Percentiles rank a stretch among this genome's conserved stretches.
phyloP scores from a whole-genome alignment of 2,329 filamentous ascomycete species.

The Pseudocercospora eumusae region DNA sequence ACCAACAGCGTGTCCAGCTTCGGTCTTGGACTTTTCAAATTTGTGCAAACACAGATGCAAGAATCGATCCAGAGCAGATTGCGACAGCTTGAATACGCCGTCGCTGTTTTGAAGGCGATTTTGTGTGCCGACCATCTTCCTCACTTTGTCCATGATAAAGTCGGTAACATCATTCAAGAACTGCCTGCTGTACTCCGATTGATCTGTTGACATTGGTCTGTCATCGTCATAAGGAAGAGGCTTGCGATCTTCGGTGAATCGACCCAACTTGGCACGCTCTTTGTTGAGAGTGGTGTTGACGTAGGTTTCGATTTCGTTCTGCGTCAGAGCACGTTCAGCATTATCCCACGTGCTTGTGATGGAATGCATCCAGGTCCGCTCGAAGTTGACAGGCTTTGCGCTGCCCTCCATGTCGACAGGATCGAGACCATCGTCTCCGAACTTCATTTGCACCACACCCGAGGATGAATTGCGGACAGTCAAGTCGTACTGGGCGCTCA shows the following conservation, averaged over 20 bases:
- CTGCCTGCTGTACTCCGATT: slow-evolving; percentile 72
- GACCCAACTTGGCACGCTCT: slow-evolving; percentile 64
- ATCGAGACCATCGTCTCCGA: slow-evolving; percentile 92
- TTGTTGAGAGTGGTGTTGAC: slow-evolving; percentile 67
- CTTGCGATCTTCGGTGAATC: slow-evolving; percentile 35
- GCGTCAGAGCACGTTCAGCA: slow-evolving; percentile 69
- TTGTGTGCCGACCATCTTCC: slow-evolving; percentile 35
- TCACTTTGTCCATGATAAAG: slow-evolving; percentile 57
- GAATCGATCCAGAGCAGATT: slow-evolving; percentile 68
- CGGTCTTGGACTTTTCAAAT: slow-evolving; percentile 86
- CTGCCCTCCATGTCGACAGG: slow-evolving; percentile 97
- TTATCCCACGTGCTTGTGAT: slow-evolving; percentile 78
- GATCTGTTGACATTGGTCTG: slow-evolving; percentile 64
- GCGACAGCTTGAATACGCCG: slow-evolving; percentile 80
- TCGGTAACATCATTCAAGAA: slow-evolving; percentile 78
- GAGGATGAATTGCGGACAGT: slow-evolving; percentile 90
- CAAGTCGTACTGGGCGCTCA: slow-evolving; percentile 90
- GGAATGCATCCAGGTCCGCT: slow-evolving; percentile 82
- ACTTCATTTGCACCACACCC: slow-evolving; percentile 93
- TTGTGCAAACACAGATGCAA: slow-evolving; percentile 82
- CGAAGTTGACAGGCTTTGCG: slow-evolving; percentile 88
- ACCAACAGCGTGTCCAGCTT: slow-evolving; percentile 93
- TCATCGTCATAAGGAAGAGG: slow-evolving; percentile 68
- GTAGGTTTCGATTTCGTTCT: slow-evolving; percentile 69
- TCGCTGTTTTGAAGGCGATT: slow-evolving; percentile 38